Evolutionary conservation across 768 basidiomycete species (phyloP), one percentile per base, ranked within the genome.

Genomic region (Calvatia gigantea): DNA sequence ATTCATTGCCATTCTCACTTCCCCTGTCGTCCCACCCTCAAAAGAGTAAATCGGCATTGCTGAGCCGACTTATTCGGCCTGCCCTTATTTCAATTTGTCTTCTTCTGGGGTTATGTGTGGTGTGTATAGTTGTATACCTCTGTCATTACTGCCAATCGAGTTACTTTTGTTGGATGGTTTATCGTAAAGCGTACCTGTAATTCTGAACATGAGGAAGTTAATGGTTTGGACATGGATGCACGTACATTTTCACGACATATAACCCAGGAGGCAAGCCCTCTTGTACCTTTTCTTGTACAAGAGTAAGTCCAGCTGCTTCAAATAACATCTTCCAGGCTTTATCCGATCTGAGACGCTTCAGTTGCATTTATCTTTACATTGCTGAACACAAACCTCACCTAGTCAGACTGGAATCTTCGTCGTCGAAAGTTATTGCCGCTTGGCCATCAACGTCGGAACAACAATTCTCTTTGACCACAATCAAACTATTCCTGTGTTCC

Each of bases 391-490:
- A 21, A 6, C 17, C 65, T 43, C 48, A 91, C 95, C 96, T 83
- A 7, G 91, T 98, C 64, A 96, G 72, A 65, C 89, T 94, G 15
- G 91, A 94, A 69, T 99, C 96, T 54, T 87, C 74, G 54, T 87
- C 84, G 64, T 98, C 95, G 63, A 93, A 92, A 6, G 85, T 67
- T 9, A 78, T 73, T 21, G 73, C 70, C 0, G 84, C 75, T 14
- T 68, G 67, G 1, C 80, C 86, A 29, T 78, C 80, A 1, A 57
- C 64, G 64, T 95, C 85, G 1, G 75, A 67, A 65, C 93, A 96
- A 15, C 88, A 61, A 65, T 97, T 97, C 73, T 99, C 96, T 69
- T 99, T 99, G 42, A 95, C 86, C 12, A 98, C 77, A 51, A 98
- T 87, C 35, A 91, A 57, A 52, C 87, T 85, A 31, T 71, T 66